Conservation (phyloP, 257 asterid species). For the Vinca minor region DNA sequence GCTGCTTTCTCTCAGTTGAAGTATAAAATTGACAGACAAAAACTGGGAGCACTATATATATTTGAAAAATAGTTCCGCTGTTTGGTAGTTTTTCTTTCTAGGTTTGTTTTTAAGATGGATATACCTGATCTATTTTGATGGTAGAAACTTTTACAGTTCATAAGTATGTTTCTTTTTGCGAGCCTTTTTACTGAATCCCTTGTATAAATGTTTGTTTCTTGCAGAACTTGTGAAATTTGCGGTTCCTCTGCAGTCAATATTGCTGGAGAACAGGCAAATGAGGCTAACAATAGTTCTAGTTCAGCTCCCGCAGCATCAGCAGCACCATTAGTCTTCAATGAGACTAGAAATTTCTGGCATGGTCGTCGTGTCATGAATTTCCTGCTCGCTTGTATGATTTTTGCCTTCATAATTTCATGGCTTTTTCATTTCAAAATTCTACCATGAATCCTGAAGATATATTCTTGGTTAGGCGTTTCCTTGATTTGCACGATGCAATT, state of each 20-base stretch:
- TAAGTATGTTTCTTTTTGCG: too few relatives aligned
- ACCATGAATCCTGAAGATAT: conserved; percentile 20
- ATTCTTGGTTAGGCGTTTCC: too few relatives aligned
- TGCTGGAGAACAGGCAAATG: conserved; percentile 31
- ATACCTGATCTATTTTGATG: neutral
- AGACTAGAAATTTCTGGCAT: conserved; percentile 29
- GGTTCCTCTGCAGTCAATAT: conserved; percentile 35
- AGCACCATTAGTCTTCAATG: conserved; percentile 22
- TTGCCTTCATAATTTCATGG: conserved; percentile 50
- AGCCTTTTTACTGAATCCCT: too few relatives aligned
- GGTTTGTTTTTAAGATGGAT: too few relatives aligned
- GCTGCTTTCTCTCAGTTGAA: too few relatives aligned
- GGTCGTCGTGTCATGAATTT: conserved; percentile 43
- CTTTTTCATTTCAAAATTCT: conserved; percentile 41
- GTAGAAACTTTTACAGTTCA: conserved; percentile 5
- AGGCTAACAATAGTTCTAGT: conserved; percentile 14
- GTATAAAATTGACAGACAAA: neutral
- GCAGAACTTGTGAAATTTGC: conserved; percentile 47
- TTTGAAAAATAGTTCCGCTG: too few relatives aligned
- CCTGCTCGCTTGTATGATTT: conserved; percentile 43
- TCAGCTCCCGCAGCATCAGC: conserved; percentile 14
- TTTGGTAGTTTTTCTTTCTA: too few relatives aligned
- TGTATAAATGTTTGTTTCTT: too few relatives aligned
- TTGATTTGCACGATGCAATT: too few relatives aligned
- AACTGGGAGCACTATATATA: neutral